phyloP scores from a whole-genome alignment of 2,329 filamentous ascomycete genomes.

The Thermoascus crustaceus region DNA sequence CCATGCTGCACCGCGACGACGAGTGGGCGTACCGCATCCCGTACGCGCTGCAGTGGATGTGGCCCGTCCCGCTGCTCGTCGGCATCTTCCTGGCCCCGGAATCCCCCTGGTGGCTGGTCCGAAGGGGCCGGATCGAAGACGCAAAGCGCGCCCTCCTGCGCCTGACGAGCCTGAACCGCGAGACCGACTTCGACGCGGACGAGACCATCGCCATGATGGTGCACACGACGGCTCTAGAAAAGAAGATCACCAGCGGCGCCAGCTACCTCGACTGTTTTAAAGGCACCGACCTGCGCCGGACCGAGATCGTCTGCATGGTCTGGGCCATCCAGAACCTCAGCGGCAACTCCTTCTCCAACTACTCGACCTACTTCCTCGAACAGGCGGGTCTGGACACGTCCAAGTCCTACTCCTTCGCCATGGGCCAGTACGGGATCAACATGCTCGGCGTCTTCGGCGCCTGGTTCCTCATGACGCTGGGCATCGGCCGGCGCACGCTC shows the following conservation, averaged over 20 bases:
- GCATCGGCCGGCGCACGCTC: constrained; percentile 65
- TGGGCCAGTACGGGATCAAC: constrained; percentile 57
- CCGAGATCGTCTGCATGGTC: constrained; percentile 61
- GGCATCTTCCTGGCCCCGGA: constrained; percentile 43
- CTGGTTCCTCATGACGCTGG: constrained; percentile 69
- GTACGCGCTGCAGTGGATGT: constrained; percentile 47
- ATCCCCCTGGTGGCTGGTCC: constrained; percentile 46
- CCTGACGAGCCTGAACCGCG: constrained; percentile 40
- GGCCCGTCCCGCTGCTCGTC: constrained; percentile 43
- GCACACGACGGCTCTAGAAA: constrained; percentile 74
- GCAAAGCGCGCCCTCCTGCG: constrained; percentile 37
- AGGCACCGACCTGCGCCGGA: constrained; percentile 68
- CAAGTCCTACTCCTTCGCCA: constrained; percentile 48
- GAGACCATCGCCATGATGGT: constrained; percentile 90
- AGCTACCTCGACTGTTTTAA: constrained; percentile 78
- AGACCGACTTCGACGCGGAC: constrained; percentile 69
- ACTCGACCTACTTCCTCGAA: constrained; percentile 53
- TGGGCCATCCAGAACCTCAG: constrained; percentile 59
- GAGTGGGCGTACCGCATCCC: constrained; percentile 47
- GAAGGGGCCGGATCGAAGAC: constrained; percentile 38
- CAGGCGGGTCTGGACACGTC: constrained; percentile 46
- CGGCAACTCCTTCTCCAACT: constrained; percentile 57
- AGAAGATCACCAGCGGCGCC: constrained; percentile 63
- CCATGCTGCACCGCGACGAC: constrained; percentile 38
- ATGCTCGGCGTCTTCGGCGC: constrained; percentile 74